A percentile compares a stretch with the other conserved stretches of the same genome.
Evolutionary conservation across 2,329 filamentous ascomycete species (phyloP).

Genomic region (Corynespora cassiicola): DNA sequence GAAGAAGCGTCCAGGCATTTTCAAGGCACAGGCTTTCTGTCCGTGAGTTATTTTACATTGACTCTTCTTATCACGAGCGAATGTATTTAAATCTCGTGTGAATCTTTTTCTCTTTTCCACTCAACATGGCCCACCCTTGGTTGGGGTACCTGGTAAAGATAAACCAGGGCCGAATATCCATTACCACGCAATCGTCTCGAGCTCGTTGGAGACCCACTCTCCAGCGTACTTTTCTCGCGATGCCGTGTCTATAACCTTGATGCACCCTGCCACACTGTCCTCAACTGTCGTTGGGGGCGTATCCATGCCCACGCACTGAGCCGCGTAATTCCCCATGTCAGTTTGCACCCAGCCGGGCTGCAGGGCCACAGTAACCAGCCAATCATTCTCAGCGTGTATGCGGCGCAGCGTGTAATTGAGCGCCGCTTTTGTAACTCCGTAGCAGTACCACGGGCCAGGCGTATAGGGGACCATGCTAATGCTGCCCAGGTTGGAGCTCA

Average conservation of each 20-base stretch:
- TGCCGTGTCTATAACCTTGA: conserved; percentile 11
- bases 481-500: conserved; percentile 14
- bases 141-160: too few relatives aligned
- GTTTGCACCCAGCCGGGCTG: conserved; percentile 27
- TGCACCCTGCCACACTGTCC: conserved; percentile 5
- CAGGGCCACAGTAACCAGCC: conserved; percentile 7
- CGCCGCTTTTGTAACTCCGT: conserved; percentile 14
- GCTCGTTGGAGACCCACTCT: too few relatives aligned
- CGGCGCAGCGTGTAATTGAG: conserved; percentile 9
- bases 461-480: conserved; percentile 7
- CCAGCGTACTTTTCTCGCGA: conserved; percentile 11
- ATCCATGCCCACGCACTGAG: conserved; percentile 6
- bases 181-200: too few relatives aligned
- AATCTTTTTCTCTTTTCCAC: too few relatives aligned
- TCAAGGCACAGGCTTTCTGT: too few relatives aligned
- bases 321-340: conserved; percentile 27
- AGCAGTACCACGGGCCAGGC: conserved; percentile 10
- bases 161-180: too few relatives aligned
- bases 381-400: conserved; percentile 12
- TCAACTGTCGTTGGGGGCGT: conserved; percentile 4
- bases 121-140: too few relatives aligned
- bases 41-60: too few relatives aligned
- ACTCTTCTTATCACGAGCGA: too few relatives aligned
- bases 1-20: too few relatives aligned
- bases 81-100: too few relatives aligned